Conservation (phyloP, 2,329 filamentous ascomycete species). For the Didymella lethalis region DNA sequence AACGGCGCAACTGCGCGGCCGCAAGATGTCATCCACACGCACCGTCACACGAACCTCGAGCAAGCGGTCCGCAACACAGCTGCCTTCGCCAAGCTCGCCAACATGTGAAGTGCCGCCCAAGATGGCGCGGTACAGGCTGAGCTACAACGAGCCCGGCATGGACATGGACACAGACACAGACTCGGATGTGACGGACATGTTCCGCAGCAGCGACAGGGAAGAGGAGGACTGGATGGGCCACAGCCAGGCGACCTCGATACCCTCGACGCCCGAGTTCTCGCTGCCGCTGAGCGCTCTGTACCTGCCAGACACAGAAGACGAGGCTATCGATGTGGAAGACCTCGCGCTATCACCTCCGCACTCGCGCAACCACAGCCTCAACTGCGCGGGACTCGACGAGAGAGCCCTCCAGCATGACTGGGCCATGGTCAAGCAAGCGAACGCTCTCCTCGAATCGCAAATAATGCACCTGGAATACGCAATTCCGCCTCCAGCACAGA, state of each 20-base stretch:
- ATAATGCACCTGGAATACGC: conserved; percentile 22
- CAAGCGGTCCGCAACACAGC: conserved; percentile 49
- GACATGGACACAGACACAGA: conserved; percentile 36
- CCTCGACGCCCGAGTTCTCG: conserved; percentile 34
- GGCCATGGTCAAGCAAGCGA: conserved; percentile 29
- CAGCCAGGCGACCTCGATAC: conserved; percentile 32
- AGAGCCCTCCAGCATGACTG: conserved; percentile 32
- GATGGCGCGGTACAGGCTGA: conserved; percentile 42
- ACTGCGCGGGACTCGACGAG: conserved; percentile 24
- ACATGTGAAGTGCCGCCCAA: conserved; percentile 47
- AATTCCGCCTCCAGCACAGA: conserved; percentile 5
- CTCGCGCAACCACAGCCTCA: conserved; percentile 35
- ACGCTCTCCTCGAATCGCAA: conserved; percentile 22
- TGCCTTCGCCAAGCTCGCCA: conserved; percentile 48
- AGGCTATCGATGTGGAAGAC: conserved; percentile 37
- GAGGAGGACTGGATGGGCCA: conserved; percentile 29
- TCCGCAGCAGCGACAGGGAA: conserved; percentile 27
- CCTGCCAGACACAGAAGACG: conserved; percentile 39
- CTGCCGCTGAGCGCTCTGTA: conserved; percentile 26
- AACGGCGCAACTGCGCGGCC: conserved; percentile 34
- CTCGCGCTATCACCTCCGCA: conserved; percentile 39
- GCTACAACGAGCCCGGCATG: conserved; percentile 26
- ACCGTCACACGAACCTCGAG: conserved; percentile 42
- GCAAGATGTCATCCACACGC: conserved; percentile 37
- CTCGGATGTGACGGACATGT: conserved; percentile 29